These are phyloP conservation scores for Escovopsis sp. DNA, from an alignment of 2,329 filamentous ascomycete genomes.

Conservation along the genomic window DNA sequence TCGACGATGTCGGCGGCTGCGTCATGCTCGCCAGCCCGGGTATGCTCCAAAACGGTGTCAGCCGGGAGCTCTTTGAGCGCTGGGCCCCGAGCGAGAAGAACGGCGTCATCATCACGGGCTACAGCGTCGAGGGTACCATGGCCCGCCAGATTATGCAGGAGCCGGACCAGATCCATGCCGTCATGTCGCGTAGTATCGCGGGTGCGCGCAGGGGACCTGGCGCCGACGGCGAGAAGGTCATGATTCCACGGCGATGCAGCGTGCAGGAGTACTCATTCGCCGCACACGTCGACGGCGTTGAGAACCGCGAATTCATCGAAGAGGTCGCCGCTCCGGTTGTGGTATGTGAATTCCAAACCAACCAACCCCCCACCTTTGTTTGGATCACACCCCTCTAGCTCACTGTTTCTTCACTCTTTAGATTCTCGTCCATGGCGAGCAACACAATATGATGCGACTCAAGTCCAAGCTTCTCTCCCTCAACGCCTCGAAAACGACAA, in stretches of 20 bases:
- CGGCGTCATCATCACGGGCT: conserved; percentile 96
- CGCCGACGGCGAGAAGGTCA: conserved; percentile 67
- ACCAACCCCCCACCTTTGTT: not conserved
- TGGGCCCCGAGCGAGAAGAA: conserved; percentile 97
- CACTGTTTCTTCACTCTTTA: conserved; percentile 17
- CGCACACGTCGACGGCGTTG: conserved; percentile 87
- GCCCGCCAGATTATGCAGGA: conserved; percentile 90
- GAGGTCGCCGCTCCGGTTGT: conserved; percentile 86
- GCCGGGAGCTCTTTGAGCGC: conserved; percentile 77
- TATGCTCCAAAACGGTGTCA: conserved; percentile 96
- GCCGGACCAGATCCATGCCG: conserved; percentile 84
- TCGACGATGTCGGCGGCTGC: conserved; percentile 88
- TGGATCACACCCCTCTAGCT: not conserved
- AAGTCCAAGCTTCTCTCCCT: conserved; percentile 91
- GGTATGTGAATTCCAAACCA: too few relatives aligned
- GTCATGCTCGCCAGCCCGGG: conserved; percentile 96
- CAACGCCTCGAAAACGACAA: conserved; percentile 64
- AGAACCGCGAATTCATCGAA: conserved; percentile 95
- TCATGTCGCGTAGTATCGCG: conserved; percentile 64
- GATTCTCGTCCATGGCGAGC: conserved; percentile 95
- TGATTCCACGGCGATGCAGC: conserved; percentile 85
- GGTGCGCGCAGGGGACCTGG: conserved; percentile 47
- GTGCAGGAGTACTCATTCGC: conserved; percentile 93
- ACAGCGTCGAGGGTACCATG: conserved; percentile 98
- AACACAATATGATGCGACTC: conserved; percentile 94